Evolutionary conservation across 139 green algal genomes (phyloP).

Genomic region (Astrephomene gubernaculifera): DNA sequence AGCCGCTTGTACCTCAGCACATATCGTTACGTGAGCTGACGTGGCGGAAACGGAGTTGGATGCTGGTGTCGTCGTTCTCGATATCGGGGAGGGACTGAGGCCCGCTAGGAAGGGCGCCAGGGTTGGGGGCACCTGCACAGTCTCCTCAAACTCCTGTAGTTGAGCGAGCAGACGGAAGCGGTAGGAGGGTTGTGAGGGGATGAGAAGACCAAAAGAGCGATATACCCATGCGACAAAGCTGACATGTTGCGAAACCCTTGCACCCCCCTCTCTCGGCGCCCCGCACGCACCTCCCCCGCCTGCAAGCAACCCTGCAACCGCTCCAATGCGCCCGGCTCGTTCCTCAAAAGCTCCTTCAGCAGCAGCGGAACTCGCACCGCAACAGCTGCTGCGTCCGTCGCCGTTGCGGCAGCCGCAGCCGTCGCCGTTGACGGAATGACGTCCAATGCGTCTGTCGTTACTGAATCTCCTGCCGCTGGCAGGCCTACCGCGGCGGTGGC

Average conservation of each 20-base stretch:
- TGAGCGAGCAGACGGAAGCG: background rate
- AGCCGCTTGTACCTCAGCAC: too few species aligned
- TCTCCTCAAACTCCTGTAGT: conserved; percentile 37
- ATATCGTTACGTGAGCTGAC: too few species aligned
- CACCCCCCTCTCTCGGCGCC: too few species aligned
- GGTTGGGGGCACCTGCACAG: conserved; percentile 24
- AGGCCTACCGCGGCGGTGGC: too few species aligned
- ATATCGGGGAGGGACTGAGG: too few species aligned
- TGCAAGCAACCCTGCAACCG: conserved; percentile 18
- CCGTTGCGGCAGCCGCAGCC: background rate
- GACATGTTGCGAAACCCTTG: too few species aligned
- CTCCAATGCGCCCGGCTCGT: conserved; percentile 32
- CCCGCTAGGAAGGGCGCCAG: background rate
- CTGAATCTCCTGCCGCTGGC: background rate
- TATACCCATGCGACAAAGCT: too few species aligned
- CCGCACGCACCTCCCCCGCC: conserved; percentile 27
- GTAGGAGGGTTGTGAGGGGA: too few species aligned
- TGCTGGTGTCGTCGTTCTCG: too few species aligned
- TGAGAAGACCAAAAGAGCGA: too few species aligned
- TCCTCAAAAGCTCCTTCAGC: conserved; percentile 9
- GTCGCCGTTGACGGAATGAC: background rate
- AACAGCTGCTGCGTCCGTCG: background rate
- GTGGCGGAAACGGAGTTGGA: too few species aligned
- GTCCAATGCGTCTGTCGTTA: background rate
- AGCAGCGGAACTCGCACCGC: conserved; percentile 20